Evolutionary conservation across 768 basidiomycete species (phyloP), one percentile per base, ranked within the genome.

Genomic region (Kwoniella botswanensis): DNA sequence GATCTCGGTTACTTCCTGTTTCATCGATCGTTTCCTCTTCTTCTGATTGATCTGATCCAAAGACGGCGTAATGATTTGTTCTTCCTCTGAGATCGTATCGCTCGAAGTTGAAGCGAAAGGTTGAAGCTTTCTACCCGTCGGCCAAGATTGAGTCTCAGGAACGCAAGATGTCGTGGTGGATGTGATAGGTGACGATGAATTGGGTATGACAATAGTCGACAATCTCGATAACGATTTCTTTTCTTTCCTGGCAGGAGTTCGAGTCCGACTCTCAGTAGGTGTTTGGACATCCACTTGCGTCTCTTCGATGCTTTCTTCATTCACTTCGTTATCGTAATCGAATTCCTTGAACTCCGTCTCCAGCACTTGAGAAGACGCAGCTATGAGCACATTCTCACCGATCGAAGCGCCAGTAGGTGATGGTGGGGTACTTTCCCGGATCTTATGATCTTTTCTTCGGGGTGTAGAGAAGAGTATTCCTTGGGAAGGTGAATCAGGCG

Each of bases 41-140:
- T 53, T 56, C 26, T 41, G 46, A n/a, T 53, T 41, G 4, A 60
- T 56, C 53, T 46, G n/a, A 55, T 70, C 63, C 6, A 65, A 21
- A 22, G 56, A 67, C 0, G 76, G 74, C 4, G 76, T 75, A 15
- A 74, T 71, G 6, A 74, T n/a, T 44, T 63, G 59, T 46, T 72
- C 75, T 17, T 78, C 74, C 7, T 72, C 73, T 13, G 71, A 76
- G 10, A 79, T 62, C 17, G 59, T 68, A 61, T 79, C 78, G 43
- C 73, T 78, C 26, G 70, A 74, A 22, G 65, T 68, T 11, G 42
- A 35, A 43, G 44, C 22, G 26, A 42, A 22, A 21, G 42, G 21
- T 21, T 17, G 26, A 3, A 59, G 44, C 21, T 6, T 29, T 29
- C 61, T 56, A n/a, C 17, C 42, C 6, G 4, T 42, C 4, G 59